Evolutionary conservation across 805 yeast species (phyloP), one percentile per base, ranked within the genome.

Genomic region (Pachysolen tannophilus): DNA sequence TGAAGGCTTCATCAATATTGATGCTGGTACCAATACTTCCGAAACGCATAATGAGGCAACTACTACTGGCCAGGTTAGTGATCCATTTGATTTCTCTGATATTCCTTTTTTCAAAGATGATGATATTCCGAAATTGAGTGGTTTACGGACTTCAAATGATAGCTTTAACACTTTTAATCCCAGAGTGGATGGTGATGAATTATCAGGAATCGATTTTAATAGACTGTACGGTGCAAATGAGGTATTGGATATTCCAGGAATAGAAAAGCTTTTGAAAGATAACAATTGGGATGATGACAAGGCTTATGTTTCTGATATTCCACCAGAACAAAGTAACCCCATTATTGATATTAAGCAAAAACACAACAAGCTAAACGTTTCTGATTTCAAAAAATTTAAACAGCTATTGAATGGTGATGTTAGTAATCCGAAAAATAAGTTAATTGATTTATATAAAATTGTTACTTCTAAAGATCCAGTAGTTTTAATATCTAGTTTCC

Each of bases 401-500:
- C 24, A 26, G 10, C 17, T 19, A 10, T 19, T 38, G 26, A 19
- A 40, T 17, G 10, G 14, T 13, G 35, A 37, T 14, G 43, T 34
- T n/a, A 33, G 29, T 15, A 18, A 33, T 15, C 38, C 34, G 13
- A 15, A 10, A 19, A 7, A 34, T 21, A 5, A 19, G 5, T 5
- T 31, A 10, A 23, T 19, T 16, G 23, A 27, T 15, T 5, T 25
- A n/a, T 14, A 20, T 7, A 15, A n/a, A 21, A 14, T 26, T 9
- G 35, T 28, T 13, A 10, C 19, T n/a, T 34, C 40, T 3, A 38
- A 46, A 19, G 45, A 47, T n/a, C 79, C 85, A 5, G 56, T 78
- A 14, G 61, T 78, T 2, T 64, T 84, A 23, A 52, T 79, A 1
- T 75, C 95, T 1, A 58, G 58, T 18, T 61, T 81, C 8, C 52